Evolutionary conservation across 306 rosid species (phyloP).

Genomic region (Lathyrus tuberosus): DNA sequence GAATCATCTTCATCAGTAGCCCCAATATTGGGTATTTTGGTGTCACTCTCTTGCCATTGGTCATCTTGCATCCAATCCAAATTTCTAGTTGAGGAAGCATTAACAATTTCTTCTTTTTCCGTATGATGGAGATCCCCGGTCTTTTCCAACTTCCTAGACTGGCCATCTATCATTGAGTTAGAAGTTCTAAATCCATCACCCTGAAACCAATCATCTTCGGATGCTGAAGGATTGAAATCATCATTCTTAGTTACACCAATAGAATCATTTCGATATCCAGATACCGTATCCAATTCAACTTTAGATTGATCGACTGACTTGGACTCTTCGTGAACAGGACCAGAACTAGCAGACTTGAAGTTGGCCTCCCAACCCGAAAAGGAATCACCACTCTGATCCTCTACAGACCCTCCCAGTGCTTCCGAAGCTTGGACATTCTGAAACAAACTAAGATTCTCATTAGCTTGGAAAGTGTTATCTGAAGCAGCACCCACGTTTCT

Average conservation of each 20-base stretch:
- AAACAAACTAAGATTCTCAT: constrained; percentile 61
- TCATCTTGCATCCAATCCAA: constrained; percentile 61
- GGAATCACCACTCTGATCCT: constrained; percentile 53
- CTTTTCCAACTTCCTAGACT: constrained; percentile 46
- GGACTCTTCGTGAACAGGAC: constrained; percentile 43
- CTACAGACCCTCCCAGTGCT: constrained; percentile 41
- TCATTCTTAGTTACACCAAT: constrained; percentile 44
- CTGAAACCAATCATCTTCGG: constrained; percentile 60
- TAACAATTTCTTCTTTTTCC: constrained; percentile 45
- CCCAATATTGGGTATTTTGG: constrained; percentile 47
- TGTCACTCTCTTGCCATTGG: constrained; percentile 48
- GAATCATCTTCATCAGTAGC: constrained; percentile 47
- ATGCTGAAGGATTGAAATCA: constrained; percentile 47
- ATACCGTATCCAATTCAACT: constrained; percentile 51
- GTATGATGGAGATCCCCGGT: constrained; percentile 36
- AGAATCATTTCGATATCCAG: constrained; percentile 48
- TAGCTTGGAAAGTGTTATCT: constrained; percentile 41
- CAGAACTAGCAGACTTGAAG: constrained; percentile 62
- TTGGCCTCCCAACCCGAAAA: constrained; percentile 77
- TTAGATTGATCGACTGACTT: constrained; percentile 52
- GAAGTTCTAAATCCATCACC: constrained; percentile 59
- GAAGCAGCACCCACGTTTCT: constrained; percentile 31
- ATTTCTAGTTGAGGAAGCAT: constrained; percentile 43
- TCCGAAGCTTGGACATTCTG: constrained; percentile 53
- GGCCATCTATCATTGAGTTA: constrained; percentile 41